Evolutionary conservation across 345 rosid genomes (phyloP).

Genomic region (Bruguiera parviflora): DNA sequence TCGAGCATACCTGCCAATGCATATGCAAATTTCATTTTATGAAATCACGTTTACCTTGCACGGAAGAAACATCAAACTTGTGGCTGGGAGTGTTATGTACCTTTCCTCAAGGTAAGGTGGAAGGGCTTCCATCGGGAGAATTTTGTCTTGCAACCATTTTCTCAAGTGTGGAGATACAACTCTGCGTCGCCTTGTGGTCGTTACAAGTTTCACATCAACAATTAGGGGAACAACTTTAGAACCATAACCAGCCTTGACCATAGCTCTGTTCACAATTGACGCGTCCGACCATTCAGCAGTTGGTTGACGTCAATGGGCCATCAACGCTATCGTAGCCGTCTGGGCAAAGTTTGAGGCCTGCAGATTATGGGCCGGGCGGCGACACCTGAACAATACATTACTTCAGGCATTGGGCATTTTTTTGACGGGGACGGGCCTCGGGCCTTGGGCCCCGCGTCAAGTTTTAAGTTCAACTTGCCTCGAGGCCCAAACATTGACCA

Average conservation of each 20-base stretch:
- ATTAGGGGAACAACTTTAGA: constrained; percentile 47
- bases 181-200: constrained; percentile 32
- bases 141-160: constrained; percentile 47
- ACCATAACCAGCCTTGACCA: constrained; percentile 46
- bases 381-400: no score
- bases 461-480: no score
- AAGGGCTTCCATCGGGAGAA: constrained; percentile 42
- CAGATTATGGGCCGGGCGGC: no score
- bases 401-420: no score
- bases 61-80: not conserved
- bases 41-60: not conserved
- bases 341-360: no score
- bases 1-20: constrained; percentile 39
- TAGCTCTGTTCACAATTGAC: constrained; percentile 13
- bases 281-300: no score
- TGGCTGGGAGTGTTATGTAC: constrained; percentile 13
- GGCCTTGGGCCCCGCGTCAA: no score
- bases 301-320: no score
- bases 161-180: constrained; percentile 39
- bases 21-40: constrained; percentile 15
- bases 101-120: constrained; percentile 44
- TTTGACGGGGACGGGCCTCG: no score
- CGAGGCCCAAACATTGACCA: no score
- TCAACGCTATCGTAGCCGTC: no score
- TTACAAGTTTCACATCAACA: constrained; percentile 46